Conservation (phyloP, 2,329 filamentous ascomycete genomes). For the Sarocladium kiliense region DNA sequence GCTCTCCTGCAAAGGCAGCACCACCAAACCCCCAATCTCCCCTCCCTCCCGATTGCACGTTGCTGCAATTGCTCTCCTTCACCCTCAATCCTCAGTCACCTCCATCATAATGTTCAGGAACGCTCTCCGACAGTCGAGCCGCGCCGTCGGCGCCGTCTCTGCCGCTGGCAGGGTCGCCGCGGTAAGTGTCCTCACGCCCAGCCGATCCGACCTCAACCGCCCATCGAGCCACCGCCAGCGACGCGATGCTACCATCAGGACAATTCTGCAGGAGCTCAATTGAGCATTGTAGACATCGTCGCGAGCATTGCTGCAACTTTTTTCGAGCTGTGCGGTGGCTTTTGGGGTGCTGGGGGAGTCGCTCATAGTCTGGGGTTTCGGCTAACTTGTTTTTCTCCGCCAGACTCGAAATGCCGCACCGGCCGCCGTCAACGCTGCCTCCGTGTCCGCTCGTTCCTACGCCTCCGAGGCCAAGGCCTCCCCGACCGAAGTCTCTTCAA, state of each 20-base stretch:
- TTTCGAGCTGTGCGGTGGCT: constrained; percentile 25
- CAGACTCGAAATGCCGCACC: constrained; percentile 85
- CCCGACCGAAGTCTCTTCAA: constrained; percentile 97
- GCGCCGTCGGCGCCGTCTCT: constrained; percentile 91
- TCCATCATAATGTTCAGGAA: constrained; percentile 85
- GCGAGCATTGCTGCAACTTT: constrained; percentile 13
- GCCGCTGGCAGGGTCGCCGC: constrained; percentile 84
- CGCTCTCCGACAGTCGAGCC: constrained; percentile 94
- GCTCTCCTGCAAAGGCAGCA: constrained; percentile 42
- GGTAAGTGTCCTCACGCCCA: constrained; percentile 65
- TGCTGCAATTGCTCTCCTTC: constrained; percentile 58
- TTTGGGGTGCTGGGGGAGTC: constrained; percentile 13
- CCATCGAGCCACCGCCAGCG: constrained; percentile 37
- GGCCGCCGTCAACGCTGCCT: constrained; percentile 64
- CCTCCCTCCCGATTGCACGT: constrained; percentile 57
- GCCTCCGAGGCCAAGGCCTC: constrained; percentile 90
- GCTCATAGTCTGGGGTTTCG: constrained; percentile 36
- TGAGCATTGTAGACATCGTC: constrained; percentile 15
- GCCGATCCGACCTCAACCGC: constrained; percentile 33
- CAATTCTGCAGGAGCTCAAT: constrained; percentile 29
- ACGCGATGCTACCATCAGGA: constrained; percentile 27
- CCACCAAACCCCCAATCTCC: constrained; percentile 50
- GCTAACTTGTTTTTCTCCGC: constrained; percentile 48
- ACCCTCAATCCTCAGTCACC: constrained; percentile 45
- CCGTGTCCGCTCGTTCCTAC: constrained; percentile 77